A percentile compares a stretch with the other conserved stretches of the same genome.
Conservation (phyloP, 148 eudicot species). For the Chenopodium quinoa region DNA sequence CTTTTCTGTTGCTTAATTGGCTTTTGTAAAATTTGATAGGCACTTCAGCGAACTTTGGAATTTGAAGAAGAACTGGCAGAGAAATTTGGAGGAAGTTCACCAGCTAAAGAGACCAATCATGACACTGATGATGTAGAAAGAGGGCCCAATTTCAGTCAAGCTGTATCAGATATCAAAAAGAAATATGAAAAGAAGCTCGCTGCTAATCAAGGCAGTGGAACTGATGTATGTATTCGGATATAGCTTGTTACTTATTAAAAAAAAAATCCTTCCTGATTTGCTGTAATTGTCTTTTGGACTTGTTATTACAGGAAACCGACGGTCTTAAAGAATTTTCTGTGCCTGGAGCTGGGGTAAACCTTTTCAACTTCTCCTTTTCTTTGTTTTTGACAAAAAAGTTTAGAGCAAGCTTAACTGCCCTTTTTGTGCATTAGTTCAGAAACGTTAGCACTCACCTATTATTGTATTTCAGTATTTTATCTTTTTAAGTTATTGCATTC, state of each 20-base stretch:
- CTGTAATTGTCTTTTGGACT: slow-evolving; percentile 17
- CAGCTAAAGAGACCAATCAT: slow-evolving; percentile 45
- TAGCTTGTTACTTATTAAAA: neutral
- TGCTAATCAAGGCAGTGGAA: slow-evolving; percentile 70
- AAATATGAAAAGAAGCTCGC: slow-evolving; percentile 96
- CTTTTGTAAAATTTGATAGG: slow-evolving; percentile 41
- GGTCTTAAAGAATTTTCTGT: slow-evolving; percentile 62
- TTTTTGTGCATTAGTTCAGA: neutral
- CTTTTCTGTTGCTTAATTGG: neutral
- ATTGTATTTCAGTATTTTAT: neutral
- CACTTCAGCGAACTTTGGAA: slow-evolving; percentile 89
- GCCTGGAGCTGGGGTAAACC: slow-evolving; percentile 94
- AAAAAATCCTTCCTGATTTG: neutral
- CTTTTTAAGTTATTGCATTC: neutral
- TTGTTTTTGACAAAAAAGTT: neutral
- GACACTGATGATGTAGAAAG: slow-evolving; percentile 54
- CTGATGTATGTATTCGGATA: slow-evolving; percentile 40
- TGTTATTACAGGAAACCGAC: slow-evolving; percentile 55
- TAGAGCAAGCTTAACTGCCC: neutral
- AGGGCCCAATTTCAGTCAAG: slow-evolving; percentile 46
- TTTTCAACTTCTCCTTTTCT: slow-evolving; percentile 1
- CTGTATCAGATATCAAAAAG: slow-evolving; percentile 79
- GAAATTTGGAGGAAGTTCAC: slow-evolving; percentile 81
- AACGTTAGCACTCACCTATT: neutral
- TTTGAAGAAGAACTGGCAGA: slow-evolving; percentile 97